A percentile compares a stretch with the other conserved stretches of the same genome.
Conservation (phyloP, 257 asterid species). For the Thymus quinquecostatus region DNA sequence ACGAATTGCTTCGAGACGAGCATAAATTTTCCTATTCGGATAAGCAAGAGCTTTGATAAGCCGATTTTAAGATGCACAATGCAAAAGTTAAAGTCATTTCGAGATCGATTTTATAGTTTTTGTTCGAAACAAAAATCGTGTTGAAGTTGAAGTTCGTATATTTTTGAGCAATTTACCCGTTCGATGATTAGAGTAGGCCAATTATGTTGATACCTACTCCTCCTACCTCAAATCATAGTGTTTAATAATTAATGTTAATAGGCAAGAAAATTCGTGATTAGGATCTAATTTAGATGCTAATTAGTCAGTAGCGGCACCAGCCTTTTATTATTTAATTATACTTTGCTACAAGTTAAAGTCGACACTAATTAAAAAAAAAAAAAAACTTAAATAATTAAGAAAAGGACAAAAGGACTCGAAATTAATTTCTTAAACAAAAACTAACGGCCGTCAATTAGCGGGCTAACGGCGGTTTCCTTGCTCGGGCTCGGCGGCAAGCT, state of each 20-base stretch:
- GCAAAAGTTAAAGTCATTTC: too few species aligned
- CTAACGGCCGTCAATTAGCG: slow-evolving; percentile 83
- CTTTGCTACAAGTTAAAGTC: slow-evolving; percentile 37
- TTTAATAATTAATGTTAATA: neutral
- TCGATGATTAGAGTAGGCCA: too few species aligned
- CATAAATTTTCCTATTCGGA: too few species aligned
- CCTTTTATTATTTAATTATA: slow-evolving; percentile 32
- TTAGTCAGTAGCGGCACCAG: slow-evolving; percentile 18
- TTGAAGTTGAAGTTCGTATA: too few species aligned
- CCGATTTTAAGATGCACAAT: too few species aligned
- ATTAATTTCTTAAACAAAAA: neutral
- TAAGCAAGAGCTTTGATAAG: too few species aligned
- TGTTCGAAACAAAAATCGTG: too few species aligned
- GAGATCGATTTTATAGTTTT: too few species aligned
- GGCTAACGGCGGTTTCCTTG: slow-evolving; percentile 82
- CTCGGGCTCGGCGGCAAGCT: slow-evolving; percentile 89
- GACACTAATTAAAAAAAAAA: slow-evolving; percentile 33
- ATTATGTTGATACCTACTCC: neutral
- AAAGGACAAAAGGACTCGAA: slow-evolving; percentile 8
- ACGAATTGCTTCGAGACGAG: too few species aligned
- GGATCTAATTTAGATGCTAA: slow-evolving; percentile 32
- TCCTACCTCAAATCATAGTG: neutral
- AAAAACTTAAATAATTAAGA: slow-evolving; percentile 28
- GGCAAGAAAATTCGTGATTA: slow-evolving; percentile 21
- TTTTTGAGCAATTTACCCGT: too few species aligned